These are phyloP conservation scores for Psophocarpus tetragonolobus DNA, from an alignment of 306 rosid genomes.

Conservation along the genomic window DNA sequence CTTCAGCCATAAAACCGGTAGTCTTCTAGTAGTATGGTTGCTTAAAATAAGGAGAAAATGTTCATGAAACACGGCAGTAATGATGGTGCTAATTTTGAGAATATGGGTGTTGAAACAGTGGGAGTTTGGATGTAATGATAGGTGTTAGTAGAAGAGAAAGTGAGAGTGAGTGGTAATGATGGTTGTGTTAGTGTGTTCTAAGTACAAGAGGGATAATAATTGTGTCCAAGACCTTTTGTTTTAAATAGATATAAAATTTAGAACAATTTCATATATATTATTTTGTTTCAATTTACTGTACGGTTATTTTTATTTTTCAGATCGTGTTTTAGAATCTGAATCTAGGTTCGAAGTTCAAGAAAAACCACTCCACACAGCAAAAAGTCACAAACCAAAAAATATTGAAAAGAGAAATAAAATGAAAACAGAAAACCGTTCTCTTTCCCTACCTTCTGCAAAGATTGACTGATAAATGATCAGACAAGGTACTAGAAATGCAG, in stretches of 20 bases:
- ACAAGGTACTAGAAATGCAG: conserved; percentile 49
- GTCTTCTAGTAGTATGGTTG: not conserved
- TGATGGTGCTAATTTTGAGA: conserved; percentile 29
- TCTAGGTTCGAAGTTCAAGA: conserved; percentile 37
- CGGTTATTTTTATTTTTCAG: conserved; percentile 30
- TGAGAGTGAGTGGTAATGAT: conserved; percentile 31
- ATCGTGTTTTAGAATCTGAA: conserved; percentile 40
- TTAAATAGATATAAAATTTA: conserved; percentile 29
- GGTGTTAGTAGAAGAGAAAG: conserved; percentile 39
- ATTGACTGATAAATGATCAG: conserved; percentile 51
- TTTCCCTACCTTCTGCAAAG: conserved; percentile 39
- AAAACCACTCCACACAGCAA: conserved; percentile 16
- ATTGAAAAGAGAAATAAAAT: not conserved
- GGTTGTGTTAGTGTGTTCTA: conserved; percentile 39
- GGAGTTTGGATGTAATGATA: conserved; percentile 55
- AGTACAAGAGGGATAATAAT: conserved; percentile 39
- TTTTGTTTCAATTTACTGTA: not conserved
- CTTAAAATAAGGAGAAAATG: not conserved
- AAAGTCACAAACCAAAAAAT: not conserved
- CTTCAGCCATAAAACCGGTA: not conserved
- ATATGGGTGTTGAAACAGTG: conserved; percentile 20
- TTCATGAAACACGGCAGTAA: conserved; percentile 1
- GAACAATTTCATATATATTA: not conserved
- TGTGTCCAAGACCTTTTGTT: conserved; percentile 41
- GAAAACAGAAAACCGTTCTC: conserved; percentile 7